Percentiles rank a stretch among this genome's conserved stretches.
Evolutionary conservation across 495 filamentous ascomycete genomes (phyloP).

Genomic region (Tuber umbilicatum): DNA sequence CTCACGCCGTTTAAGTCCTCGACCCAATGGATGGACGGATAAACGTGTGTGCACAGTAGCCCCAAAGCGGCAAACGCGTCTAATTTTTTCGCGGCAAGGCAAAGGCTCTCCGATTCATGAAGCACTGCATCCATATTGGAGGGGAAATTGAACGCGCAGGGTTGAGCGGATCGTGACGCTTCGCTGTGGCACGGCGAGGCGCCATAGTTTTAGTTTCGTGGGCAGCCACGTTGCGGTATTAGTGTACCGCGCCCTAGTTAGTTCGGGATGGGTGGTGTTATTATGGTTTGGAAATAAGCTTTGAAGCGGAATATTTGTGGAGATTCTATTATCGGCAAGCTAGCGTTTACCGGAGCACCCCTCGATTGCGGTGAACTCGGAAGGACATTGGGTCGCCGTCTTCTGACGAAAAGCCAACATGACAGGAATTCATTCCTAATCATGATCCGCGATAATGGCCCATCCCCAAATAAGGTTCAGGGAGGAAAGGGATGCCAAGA

Average conservation of each 20-base stretch:
- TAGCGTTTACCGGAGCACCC: neutral
- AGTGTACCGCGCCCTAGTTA: neutral
- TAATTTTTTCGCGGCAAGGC: too few relatives aligned
- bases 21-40: neutral
- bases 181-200: neutral
- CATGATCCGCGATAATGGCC: neutral
- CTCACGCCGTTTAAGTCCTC: neutral
- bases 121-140: neutral
- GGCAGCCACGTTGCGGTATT: neutral
- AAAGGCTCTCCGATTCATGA: too few relatives aligned
- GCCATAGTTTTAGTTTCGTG: neutral
- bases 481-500: neutral
- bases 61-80: neutral
- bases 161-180: neutral
- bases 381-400: neutral
- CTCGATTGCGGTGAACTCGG: neutral
- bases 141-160: neutral
- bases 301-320: neutral
- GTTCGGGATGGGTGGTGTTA: neutral
- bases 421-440: too few relatives aligned
- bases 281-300: neutral
- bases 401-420: neutral
- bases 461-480: neutral
- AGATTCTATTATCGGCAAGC: neutral
- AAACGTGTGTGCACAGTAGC: neutral